phyloP scores from a whole-genome alignment of 306 rosid species.

The Pyrus communis region DNA sequence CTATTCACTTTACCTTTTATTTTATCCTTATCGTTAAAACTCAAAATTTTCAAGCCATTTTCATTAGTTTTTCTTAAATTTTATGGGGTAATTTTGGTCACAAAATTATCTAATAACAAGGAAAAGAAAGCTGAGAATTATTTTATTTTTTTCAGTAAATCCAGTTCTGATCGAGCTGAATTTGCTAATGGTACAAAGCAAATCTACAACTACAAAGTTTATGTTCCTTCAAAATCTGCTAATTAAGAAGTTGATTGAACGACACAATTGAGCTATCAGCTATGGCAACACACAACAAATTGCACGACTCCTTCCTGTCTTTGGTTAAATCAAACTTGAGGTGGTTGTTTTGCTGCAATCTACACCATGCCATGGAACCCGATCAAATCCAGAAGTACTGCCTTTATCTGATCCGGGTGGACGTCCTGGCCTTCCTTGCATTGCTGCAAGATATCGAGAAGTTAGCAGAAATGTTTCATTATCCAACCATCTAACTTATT shows the following conservation, averaged over 20 bases:
- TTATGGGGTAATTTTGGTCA: background rate
- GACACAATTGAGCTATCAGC: constrained; percentile 4
- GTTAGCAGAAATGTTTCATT: background rate
- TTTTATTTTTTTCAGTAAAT: background rate
- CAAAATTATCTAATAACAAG: background rate
- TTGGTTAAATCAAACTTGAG: background rate
- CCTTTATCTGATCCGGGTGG: constrained; percentile 74
- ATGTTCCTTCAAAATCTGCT: background rate
- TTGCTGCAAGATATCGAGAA: constrained; percentile 44
- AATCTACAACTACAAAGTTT: background rate
- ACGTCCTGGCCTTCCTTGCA: constrained; percentile 74
- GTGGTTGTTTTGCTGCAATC: background rate
- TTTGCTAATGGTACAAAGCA: background rate
- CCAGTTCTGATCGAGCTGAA: constrained; percentile 3
- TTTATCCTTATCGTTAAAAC: too few relatives aligned
- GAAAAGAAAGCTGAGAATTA: background rate
- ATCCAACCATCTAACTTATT: background rate
- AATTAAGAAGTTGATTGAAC: background rate
- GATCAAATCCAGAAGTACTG: constrained; percentile 75
- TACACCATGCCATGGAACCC: constrained; percentile 60
- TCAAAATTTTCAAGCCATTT: too few relatives aligned
- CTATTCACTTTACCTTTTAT: too few relatives aligned
- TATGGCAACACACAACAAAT: background rate
- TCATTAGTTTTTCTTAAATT: too few relatives aligned
- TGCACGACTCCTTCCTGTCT: background rate